Percentiles rank a stretch among this genome's conserved stretches.
Conservation (phyloP, 306 rosid species). For the Cercis canadensis region DNA sequence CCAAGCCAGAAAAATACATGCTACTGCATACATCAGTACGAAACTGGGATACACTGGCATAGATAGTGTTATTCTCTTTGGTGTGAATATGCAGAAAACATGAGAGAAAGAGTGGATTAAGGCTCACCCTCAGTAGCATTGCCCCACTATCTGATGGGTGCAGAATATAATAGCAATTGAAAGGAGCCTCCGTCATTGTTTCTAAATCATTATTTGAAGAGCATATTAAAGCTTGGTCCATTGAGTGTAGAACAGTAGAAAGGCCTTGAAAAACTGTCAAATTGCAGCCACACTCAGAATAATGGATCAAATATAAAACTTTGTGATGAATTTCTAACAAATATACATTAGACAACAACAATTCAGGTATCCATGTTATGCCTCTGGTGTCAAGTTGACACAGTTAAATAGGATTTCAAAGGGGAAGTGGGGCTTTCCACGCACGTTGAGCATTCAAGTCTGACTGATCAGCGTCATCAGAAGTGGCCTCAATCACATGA, state of each 20-base stretch:
- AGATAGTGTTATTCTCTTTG: slow-evolving; percentile 14
- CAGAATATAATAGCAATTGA: slow-evolving; percentile 68
- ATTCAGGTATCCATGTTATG: slow-evolving; percentile 1
- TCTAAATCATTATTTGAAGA: slow-evolving; percentile 51
- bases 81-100: slow-evolving; percentile 30
- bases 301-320: slow-evolving; percentile 25
- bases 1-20: slow-evolving; percentile 31
- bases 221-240: slow-evolving; percentile 47
- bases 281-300: slow-evolving; percentile 26
- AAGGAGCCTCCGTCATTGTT: slow-evolving; percentile 64
- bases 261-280: slow-evolving; percentile 43
- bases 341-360: slow-evolving; percentile 15
- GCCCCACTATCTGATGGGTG: slow-evolving; percentile 72
- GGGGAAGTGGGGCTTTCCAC: slow-evolving; percentile 39
- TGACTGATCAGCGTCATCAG: slow-evolving; percentile 56
- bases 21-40: neutral
- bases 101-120: slow-evolving; percentile 27
- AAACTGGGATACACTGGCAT: slow-evolving; percentile 21
- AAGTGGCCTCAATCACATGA: slow-evolving; percentile 54
- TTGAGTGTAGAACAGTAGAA: slow-evolving; percentile 33
- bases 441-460: slow-evolving; percentile 67
- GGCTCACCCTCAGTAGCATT: slow-evolving; percentile 75
- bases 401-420: slow-evolving; percentile 28
- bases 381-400: slow-evolving; percentile 18
- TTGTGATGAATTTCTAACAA: slow-evolving; percentile 32